Percentiles rank a stretch among this genome's conserved stretches.
These are phyloP conservation scores for Talaromyces sp. DNA, from an alignment of 2,329 filamentous ascomycete species.

Conservation along the genomic window DNA sequence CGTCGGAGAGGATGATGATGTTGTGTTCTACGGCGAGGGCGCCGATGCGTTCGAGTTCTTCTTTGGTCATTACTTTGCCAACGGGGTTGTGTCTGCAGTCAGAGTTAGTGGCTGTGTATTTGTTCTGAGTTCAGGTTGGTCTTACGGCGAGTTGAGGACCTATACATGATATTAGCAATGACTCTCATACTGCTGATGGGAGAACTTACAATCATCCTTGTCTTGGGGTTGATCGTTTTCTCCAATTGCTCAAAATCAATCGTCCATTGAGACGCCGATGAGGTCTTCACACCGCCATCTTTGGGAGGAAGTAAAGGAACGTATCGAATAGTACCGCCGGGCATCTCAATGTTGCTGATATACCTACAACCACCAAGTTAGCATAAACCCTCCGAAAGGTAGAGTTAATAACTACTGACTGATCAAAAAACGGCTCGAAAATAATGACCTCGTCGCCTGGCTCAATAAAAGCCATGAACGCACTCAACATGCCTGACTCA, in stretches of 20 bases:
- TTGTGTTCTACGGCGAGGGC: constrained; percentile 88
- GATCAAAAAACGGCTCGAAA: constrained; percentile 98
- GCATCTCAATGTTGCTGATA: constrained; percentile 98
- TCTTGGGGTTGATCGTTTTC: constrained; percentile 75
- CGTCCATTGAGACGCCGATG: constrained; percentile 83
- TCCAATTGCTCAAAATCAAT: constrained; percentile 82
- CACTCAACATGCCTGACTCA: constrained; percentile 75
- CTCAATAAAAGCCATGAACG: constrained; percentile 97
- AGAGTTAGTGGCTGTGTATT: constrained; percentile 13
- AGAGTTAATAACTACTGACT: constrained; percentile 56
- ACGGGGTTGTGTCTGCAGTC: constrained; percentile 81
- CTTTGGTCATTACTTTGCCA: constrained; percentile 86
- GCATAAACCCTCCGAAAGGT: background rate
- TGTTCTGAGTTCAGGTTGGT: background rate
- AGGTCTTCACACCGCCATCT: constrained; percentile 74
- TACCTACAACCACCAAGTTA: constrained; percentile 53
- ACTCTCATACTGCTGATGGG: constrained; percentile 23
- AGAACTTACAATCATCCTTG: constrained; percentile 87
- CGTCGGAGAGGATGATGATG: constrained; percentile 87
- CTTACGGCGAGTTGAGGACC: constrained; percentile 54
- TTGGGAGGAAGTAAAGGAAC: constrained; percentile 89
- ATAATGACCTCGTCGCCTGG: constrained; percentile 93
- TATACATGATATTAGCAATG: constrained; percentile 21
- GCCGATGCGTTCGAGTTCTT: constrained; percentile 80
- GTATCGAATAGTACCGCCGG: constrained; percentile 90